phyloP scores from a whole-genome alignment of 2,329 filamentous ascomycete genomes.

The Penicillium sp. region DNA sequence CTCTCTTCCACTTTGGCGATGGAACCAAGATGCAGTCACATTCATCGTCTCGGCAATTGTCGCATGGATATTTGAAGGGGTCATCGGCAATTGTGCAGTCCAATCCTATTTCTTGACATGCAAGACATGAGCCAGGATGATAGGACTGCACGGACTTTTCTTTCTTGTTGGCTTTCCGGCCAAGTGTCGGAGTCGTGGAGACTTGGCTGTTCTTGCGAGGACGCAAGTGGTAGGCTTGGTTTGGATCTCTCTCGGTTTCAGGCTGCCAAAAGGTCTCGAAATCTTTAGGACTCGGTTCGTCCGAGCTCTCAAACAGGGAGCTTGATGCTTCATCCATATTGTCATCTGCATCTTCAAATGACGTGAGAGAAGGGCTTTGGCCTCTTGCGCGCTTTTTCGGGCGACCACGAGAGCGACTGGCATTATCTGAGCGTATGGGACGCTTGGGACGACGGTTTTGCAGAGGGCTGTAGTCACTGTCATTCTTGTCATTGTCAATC shows the following conservation, averaged over 20 bases:
- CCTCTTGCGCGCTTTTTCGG: neutral
- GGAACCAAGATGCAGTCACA: conserved; percentile 33
- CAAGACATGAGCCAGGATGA: conserved; percentile 17
- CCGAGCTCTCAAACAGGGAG: neutral
- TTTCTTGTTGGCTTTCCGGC: no score
- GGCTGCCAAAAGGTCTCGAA: neutral
- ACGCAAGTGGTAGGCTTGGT: neutral
- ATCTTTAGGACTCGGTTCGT: neutral
- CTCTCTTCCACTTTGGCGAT: conserved; percentile 26
- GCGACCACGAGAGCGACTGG: neutral
- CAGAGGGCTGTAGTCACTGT: conserved; percentile 27
- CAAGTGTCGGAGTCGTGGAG: neutral
- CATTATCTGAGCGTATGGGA: neutral
- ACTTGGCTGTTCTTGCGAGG: neutral
- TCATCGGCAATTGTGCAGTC: conserved; percentile 32
- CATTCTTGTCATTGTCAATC: conserved; percentile 32
- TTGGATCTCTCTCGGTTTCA: neutral
- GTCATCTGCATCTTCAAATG: neutral
- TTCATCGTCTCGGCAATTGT: conserved; percentile 25
- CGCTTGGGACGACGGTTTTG: neutral
- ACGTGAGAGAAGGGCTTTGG: neutral
- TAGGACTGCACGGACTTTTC: neutral
- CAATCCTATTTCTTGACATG: conserved; percentile 24
- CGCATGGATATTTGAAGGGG: conserved; percentile 33
- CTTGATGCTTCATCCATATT: neutral